A percentile compares a stretch with the other conserved stretches of the same genome.
phyloP scores from a whole-genome alignment of 2,329 filamentous ascomycete genomes.

The Didymella keratinophila region DNA sequence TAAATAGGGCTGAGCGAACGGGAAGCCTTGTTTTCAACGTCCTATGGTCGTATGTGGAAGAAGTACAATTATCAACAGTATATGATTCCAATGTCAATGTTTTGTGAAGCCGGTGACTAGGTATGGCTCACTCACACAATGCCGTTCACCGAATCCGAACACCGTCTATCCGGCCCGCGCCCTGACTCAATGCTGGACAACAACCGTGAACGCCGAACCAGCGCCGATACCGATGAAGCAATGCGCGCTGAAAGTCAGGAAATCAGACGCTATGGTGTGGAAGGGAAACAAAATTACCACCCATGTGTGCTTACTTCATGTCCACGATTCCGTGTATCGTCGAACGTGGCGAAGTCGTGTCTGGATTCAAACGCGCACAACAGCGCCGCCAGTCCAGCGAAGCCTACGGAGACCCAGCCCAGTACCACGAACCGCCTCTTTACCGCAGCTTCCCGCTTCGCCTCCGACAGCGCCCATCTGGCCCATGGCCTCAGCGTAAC shows the following conservation, averaged over 20 bases:
- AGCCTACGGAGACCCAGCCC: slow-evolving; percentile 44
- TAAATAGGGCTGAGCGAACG: no score
- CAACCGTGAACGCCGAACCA: slow-evolving; percentile 10
- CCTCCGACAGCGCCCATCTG: slow-evolving; percentile 39
- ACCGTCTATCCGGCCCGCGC: slow-evolving; percentile 5
- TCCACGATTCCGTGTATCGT: slow-evolving; percentile 6
- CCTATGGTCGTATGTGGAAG: neutral
- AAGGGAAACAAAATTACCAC: slow-evolving; percentile 5
- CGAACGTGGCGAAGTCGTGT: neutral
- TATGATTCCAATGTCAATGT: neutral
- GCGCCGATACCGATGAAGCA: slow-evolving; percentile 1
- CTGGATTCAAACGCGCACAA: slow-evolving; percentile 17
- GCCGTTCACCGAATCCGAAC: neutral
- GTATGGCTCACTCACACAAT: neutral
- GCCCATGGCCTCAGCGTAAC: slow-evolving; percentile 58
- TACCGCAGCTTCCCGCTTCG: slow-evolving; percentile 45
- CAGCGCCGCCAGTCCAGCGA: slow-evolving; percentile 42
- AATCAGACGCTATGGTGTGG: slow-evolving; percentile 11
- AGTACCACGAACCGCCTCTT: slow-evolving; percentile 43
- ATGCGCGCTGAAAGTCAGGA: slow-evolving; percentile 13
- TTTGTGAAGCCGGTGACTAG: slow-evolving; percentile 1
- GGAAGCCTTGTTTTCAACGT: no score
- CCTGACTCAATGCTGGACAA: slow-evolving; percentile 2
- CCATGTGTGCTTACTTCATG: slow-evolving; percentile 15
- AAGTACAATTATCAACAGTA: no score